A percentile compares a stretch with the other conserved stretches of the same genome.
Conservation (phyloP, 345 rosid genomes). For the Cardamine occulta region DNA sequence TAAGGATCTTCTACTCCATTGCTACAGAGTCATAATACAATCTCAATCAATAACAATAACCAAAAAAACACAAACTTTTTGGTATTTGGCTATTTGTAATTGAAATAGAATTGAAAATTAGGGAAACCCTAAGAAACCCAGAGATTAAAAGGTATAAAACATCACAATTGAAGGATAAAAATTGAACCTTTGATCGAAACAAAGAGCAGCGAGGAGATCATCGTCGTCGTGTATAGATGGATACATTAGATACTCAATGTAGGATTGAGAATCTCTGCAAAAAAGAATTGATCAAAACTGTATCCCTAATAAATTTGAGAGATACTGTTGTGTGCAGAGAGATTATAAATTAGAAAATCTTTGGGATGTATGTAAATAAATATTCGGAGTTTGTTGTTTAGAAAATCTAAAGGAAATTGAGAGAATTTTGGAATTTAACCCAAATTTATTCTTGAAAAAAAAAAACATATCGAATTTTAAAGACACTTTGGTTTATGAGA, state of each 20-base stretch:
- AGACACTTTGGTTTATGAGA: conserved; percentile 19
- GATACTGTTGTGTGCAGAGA: conserved; percentile 21
- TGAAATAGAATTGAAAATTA: conserved; percentile 8
- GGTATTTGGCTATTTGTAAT: not conserved
- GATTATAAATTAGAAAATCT: conserved; percentile 18
- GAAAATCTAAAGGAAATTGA: not conserved
- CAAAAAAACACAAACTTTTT: not conserved
- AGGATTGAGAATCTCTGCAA: conserved; percentile 26
- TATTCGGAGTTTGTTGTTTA: conserved; percentile 6
- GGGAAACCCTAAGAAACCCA: conserved; percentile 9
- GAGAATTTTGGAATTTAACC: conserved; percentile 15
- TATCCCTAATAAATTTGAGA: conserved; percentile 8
- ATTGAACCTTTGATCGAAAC: conserved; percentile 43
- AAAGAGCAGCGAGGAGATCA: conserved; percentile 38
- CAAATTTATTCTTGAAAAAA: conserved; percentile 7
- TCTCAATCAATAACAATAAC: conserved; percentile 3
- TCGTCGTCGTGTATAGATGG: conserved; percentile 26
- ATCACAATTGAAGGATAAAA: not conserved
- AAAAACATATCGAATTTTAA: conserved; percentile 41
- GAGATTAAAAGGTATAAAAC: not conserved
- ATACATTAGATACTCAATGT: conserved; percentile 30
- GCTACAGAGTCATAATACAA: conserved; percentile 29
- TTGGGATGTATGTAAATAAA: not conserved
- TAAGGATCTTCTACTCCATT: conserved; percentile 40
- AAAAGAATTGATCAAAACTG: not conserved